A percentile compares a stretch with the other conserved stretches of the same genome.
Evolutionary conservation across 1,284 basidiomycete genomes (phyloP).

Genomic region (Fomes fomentarius): DNA sequence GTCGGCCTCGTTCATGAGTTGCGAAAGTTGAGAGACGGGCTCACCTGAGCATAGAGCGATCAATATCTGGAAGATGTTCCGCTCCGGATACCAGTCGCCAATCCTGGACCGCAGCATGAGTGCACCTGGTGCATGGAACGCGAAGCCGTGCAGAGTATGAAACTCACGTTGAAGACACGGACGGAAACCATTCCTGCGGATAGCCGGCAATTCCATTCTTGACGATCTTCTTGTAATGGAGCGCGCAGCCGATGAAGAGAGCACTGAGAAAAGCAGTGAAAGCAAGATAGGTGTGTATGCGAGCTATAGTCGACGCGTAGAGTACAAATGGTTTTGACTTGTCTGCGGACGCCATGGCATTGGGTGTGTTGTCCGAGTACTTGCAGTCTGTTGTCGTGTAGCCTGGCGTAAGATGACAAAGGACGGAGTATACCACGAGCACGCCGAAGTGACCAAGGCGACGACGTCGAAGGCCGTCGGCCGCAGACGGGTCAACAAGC

Average conservation of each 20-base stretch:
- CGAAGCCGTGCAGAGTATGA: not conserved
- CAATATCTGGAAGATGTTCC: constrained; percentile 88
- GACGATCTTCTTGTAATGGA: constrained; percentile 88
- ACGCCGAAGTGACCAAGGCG: no score
- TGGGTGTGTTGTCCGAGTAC: not conserved
- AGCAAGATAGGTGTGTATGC: constrained; percentile 74
- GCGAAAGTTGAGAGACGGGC: constrained; percentile 16
- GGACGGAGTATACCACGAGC: not conserved
- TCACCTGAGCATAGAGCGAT: constrained; percentile 85
- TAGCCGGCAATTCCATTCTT: constrained; percentile 88
- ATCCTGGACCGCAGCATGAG: constrained; percentile 50
- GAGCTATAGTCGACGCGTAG: constrained; percentile 56
- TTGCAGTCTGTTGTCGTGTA: not conserved
- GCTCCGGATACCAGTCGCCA: constrained; percentile 91
- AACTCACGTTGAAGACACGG: constrained; percentile 89
- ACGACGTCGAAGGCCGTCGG: not conserved
- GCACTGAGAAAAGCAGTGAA: constrained; percentile 74
- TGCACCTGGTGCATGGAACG: not conserved
- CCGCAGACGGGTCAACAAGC: not conserved
- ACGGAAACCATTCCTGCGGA: constrained; percentile 92
- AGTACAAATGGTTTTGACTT: constrained; percentile 18
- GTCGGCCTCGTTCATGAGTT: not conserved
- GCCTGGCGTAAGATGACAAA: not conserved
- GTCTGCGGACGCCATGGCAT: constrained; percentile 5
- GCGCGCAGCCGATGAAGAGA: constrained; percentile 65